phyloP scores from a whole-genome alignment of 768 basidiomycete genomes.

The Epithele typhae region DNA sequence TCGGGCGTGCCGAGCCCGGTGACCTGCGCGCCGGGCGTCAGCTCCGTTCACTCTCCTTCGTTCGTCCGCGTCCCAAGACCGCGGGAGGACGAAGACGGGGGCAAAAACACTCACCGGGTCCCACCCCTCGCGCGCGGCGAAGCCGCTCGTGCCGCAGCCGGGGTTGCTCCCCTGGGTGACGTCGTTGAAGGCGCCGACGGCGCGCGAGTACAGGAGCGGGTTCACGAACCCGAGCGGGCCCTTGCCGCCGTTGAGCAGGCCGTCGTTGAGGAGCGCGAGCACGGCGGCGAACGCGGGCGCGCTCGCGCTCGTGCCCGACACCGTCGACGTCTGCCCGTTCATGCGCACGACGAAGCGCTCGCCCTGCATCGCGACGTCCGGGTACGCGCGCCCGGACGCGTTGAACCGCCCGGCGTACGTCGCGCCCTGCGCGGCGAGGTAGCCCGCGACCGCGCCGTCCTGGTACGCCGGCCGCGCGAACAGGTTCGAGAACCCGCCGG shows the following conservation, averaged over 20 bases:
- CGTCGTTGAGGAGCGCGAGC: conserved; percentile 33
- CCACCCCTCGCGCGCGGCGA: conserved; percentile 25
- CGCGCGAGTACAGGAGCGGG: conserved; percentile 27
- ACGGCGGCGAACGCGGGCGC: conserved; percentile 28
- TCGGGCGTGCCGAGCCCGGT: too few species aligned
- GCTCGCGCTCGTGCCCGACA: conserved; percentile 39
- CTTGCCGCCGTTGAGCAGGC: conserved; percentile 24
- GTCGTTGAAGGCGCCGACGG: conserved; percentile 29
- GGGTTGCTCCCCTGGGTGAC: conserved; percentile 49
- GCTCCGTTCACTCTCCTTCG: too few species aligned
- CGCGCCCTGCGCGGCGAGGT: conserved; percentile 29
- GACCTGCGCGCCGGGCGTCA: too few species aligned
- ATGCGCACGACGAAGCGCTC: conserved; percentile 57
- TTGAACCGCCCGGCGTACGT: conserved; percentile 23
- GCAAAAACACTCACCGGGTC: conserved; percentile 23
- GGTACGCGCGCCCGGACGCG: conserved; percentile 36
- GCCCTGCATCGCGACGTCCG: conserved; percentile 39
- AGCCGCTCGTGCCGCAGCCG: conserved; percentile 19
- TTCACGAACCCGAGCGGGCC: conserved; percentile 35
- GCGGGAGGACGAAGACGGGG: too few species aligned
- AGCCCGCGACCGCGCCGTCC: conserved; percentile 29
- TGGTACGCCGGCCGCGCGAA: conserved; percentile 32
- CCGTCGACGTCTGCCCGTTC: conserved; percentile 26
- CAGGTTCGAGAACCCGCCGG: conserved; percentile 30
- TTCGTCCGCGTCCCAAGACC: too few species aligned